These are phyloP conservation scores for Paspalum vaginatum DNA, from an alignment of 176 grass and related monocot genomes.

Conservation along the genomic window DNA sequence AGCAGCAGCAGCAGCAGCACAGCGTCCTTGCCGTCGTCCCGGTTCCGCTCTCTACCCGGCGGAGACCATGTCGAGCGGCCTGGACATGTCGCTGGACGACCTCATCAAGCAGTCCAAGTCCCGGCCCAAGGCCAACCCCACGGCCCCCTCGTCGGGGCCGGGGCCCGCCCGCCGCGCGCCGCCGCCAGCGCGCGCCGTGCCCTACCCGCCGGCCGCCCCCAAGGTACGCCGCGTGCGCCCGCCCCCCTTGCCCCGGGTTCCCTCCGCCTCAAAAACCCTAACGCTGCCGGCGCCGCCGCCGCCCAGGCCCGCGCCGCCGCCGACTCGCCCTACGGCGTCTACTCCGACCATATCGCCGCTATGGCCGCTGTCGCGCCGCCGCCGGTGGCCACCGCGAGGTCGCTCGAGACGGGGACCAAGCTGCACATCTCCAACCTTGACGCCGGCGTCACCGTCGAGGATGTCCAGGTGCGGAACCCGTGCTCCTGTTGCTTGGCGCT, in stretches of 20 bases:
- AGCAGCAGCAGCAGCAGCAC: not conserved
- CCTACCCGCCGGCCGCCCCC: conserved; percentile 28
- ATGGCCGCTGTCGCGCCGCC: conserved; percentile 9
- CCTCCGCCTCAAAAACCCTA: conserved; percentile 51
- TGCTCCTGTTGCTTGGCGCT: conserved; percentile 23
- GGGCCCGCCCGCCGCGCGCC: conserved; percentile 52
- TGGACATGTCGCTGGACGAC: conserved; percentile 65
- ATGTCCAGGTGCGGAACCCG: conserved; percentile 46
- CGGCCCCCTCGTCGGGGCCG: conserved; percentile 22
- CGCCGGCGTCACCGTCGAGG: conserved; percentile 49
- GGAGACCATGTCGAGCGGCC: conserved; percentile 53
- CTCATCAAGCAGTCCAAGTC: conserved; percentile 65
- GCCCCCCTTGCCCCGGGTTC: not conserved
- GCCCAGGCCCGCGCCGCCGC: conserved; percentile 32
- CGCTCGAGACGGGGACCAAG: conserved; percentile 56
- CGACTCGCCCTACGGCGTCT: conserved; percentile 52
- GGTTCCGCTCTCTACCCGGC: not conserved
- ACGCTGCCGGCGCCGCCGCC: conserved; percentile 7
- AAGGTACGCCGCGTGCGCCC: conserved; percentile 45
- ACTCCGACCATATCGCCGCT: conserved; percentile 54
- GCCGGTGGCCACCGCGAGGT: not conserved
- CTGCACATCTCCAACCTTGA: conserved; percentile 62
- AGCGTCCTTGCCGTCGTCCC: not conserved
- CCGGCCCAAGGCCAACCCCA: conserved; percentile 31
- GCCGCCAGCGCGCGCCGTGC: conserved; percentile 35